These are phyloP conservation scores for Tulasnella sp. DNA, from an alignment of 768 basidiomycete species.

Conservation along the genomic window DNA sequence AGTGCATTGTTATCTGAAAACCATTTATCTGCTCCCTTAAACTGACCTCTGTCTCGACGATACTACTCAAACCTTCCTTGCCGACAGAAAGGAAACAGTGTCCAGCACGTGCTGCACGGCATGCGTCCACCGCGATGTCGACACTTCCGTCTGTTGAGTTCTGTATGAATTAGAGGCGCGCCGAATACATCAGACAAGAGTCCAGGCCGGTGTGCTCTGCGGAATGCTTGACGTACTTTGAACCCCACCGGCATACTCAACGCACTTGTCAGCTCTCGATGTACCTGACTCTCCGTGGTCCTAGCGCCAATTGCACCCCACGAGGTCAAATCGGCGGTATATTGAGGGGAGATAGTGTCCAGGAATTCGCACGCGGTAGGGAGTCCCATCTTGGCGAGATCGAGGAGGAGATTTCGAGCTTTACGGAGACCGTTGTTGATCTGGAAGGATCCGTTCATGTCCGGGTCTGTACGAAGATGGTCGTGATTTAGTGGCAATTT, in stretches of 20 bases:
- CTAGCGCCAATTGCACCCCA: conserved; percentile 97
- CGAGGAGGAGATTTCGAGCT: conserved; percentile 76
- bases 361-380: conserved; percentile 97
- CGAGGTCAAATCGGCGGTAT: conserved; percentile 83
- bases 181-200: not conserved
- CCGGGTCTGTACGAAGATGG: conserved; percentile 45
- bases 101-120: conserved; percentile 77
- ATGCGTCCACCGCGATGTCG: conserved; percentile 88
- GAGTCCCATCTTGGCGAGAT: conserved; percentile 80
- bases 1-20: too few relatives aligned
- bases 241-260: conserved; percentile 96
- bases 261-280: conserved; percentile 75
- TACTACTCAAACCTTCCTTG: conserved; percentile 88
- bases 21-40: too few relatives aligned
- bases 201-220: too few relatives aligned
- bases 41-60: conserved; percentile 93
- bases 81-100: conserved; percentile 97
- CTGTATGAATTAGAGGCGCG: too few relatives aligned
- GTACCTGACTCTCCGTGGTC: conserved; percentile 85
- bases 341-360: conserved; percentile 68
- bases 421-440: conserved; percentile 93
- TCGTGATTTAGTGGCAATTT: not conserved
- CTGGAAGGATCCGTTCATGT: conserved; percentile 80
- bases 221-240: conserved; percentile 36
- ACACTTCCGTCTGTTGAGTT: conserved; percentile 94